Evolutionary conservation across 129 eudicot species (phyloP), one percentile per base, ranked within the genome.

Genomic region (Apium graveolens): DNA sequence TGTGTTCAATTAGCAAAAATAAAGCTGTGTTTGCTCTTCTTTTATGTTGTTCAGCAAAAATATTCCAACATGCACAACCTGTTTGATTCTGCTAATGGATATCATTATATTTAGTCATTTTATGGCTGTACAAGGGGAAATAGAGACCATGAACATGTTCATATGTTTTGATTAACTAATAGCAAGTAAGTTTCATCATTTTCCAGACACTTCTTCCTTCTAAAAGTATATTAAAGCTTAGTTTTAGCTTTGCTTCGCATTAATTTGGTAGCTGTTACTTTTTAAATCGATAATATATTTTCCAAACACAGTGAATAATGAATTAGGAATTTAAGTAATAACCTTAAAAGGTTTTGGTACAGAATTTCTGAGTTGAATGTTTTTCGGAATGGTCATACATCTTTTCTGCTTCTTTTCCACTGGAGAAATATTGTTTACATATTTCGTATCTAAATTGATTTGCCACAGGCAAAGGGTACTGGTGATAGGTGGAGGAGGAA

Each of bases 401-500:
- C 5, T n/a, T 63, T 63, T 29, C 70, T 63, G 34, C 35, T 63
- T 27, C 70, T 63, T 63, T 60, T 26, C 68, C 60, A 51, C 7
- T 1, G 34, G 21, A 3, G 3, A 65, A 12, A 29, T 24, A 11
- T 37, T 8, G 41, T 18, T 35, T 70, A 8, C 9, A 24, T 10
- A 18, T 18, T 63, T 63, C 1, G 18, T 79, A 73, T 69, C 63
- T 57, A 41, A 51, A 21, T 75, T 65, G 44, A 71, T 70, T 79
- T 29, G 70, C 60, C 43, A 66, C 91, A 95, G 99, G 77, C 99
- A 95, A 82, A 91, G 92, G 79, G 96, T 95, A 38, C 80, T 95
- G 72, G 91, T 95, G 81, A 73, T 95, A 29, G 99, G 97, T 77
- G 99, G 99, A 70, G 99, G 98, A 76, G 98, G 97, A 79, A 96